Percentiles rank a stretch among this genome's conserved stretches.
Evolutionary conservation across 306 rosid genomes (phyloP).

Genomic region (Vigna angularis): DNA sequence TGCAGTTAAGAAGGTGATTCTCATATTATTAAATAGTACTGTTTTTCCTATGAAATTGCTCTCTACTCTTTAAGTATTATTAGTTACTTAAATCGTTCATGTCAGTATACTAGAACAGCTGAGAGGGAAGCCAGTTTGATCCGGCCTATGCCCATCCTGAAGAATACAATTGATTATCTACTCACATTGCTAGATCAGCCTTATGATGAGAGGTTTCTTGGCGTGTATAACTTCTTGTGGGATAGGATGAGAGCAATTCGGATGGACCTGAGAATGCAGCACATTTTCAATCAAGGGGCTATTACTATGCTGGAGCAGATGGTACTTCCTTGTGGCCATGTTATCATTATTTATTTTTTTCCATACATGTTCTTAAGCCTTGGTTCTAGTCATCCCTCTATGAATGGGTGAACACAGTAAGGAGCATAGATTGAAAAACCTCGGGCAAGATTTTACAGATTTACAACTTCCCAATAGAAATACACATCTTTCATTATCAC

Average conservation of each 20-base stretch:
- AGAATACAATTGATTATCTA: conserved; percentile 78
- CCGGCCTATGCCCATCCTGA: conserved; percentile 90
- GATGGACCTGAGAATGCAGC: conserved; percentile 99
- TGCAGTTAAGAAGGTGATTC: conserved; percentile 91
- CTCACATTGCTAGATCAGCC: conserved; percentile 80
- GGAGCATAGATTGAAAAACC: conserved; percentile 35
- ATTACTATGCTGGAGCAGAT: conserved; percentile 93
- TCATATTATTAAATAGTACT: conserved; percentile 34
- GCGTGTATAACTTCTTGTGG: conserved; percentile 92
- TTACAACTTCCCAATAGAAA: conserved; percentile 30
- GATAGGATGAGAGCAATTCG: conserved; percentile 99
- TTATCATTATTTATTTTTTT: conserved; percentile 34
- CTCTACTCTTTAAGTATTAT: conserved; percentile 12
- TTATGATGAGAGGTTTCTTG: conserved; percentile 80
- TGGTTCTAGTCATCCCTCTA: conserved; percentile 26
- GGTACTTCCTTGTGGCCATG: conserved; percentile 60
- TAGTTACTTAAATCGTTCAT: conserved; percentile 32
- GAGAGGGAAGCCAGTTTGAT: conserved; percentile 95
- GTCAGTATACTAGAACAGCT: conserved; percentile 95
- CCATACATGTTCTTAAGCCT: conserved; percentile 26
- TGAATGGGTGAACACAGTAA: conserved; percentile 23
- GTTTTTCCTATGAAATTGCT: conserved; percentile 18
- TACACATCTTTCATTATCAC: conserved; percentile 5
- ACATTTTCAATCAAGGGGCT: conserved; percentile 84
- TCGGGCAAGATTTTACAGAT: not conserved